Base-by-base conservation (phyloP, 2,329 filamentous ascomycete genomes). In the Achaetomium macrosporum region DNA sequence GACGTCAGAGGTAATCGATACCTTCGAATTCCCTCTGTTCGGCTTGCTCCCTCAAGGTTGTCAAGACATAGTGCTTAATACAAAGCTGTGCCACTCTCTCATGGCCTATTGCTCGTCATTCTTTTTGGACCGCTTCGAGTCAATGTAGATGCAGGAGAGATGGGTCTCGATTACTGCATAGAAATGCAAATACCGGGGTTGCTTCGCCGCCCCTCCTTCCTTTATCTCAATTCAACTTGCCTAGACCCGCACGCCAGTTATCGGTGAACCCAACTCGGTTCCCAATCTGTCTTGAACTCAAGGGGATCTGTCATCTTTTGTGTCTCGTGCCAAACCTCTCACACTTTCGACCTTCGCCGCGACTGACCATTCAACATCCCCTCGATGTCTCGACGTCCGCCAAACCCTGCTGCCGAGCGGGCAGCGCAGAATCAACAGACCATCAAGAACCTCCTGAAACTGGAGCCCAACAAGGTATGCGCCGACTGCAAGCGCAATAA, bases 401-500 rank as follows among this genome's bases (percentile, higher is more conserved):
- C 83, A 55, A 88, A 90, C 47, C 72, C 84, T 88, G 67, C 84
- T 60, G 87, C 89, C 61, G 89, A 95, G 73, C 85, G 89, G 71
- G 88, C 90, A 65, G 91, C 91, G 65, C 88, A 61, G 73, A 99
- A 99, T 74, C 86, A 89, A 70, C 84, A 86, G 69, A 95, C 90
- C 42, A 89, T 99, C 71, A 97, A 97, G 78, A 90, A 82, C 68
- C 81, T 99, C 63, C 78, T 97, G 69, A 99, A 97, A 75, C 76
- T 99, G 62, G 92, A 97, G 67, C 76, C 84, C 58, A 99, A 99
- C 76, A 99, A 99, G 77, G 83, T 88, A 68, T 99, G 93, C 77
- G 90, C 92, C 56, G 93, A 99, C 72, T 99, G 93, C 82, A 99
- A 99, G 78, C 85, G 87, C 70, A 99, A 97, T 77, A 99, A 97